Conservation (phyloP, 2,329 filamentous ascomycete genomes). For the Colletotrichum eremochloae region DNA sequence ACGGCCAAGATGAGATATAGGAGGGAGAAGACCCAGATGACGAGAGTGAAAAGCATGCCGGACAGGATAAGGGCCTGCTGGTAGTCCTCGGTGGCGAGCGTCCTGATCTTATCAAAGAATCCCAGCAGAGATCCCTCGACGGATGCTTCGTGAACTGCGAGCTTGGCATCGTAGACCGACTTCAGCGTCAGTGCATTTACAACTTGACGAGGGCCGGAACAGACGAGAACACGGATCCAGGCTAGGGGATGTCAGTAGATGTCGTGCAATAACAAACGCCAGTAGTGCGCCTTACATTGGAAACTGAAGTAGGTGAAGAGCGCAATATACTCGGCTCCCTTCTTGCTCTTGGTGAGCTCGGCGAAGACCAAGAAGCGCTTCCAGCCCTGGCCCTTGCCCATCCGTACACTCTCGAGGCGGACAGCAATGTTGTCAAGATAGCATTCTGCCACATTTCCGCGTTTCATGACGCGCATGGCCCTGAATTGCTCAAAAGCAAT, state of each 20-base stretch:
- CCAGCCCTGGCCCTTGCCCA: conserved; percentile 82
- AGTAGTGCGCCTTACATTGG: conserved; percentile 61
- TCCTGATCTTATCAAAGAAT: conserved; percentile 86
- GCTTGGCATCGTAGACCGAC: conserved; percentile 81
- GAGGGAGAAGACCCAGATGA: conserved; percentile 89
- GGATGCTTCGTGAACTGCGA: conserved; percentile 66
- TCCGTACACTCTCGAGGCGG: conserved; percentile 84
- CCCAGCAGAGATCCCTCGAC: conserved; percentile 76
- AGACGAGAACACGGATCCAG: conserved; percentile 89
- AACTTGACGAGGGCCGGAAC: conserved; percentile 91
- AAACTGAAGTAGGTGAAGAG: conserved; percentile 90
- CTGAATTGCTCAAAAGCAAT: conserved; percentile 84
- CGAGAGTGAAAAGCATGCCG: conserved; percentile 91
- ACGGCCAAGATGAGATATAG: conserved; percentile 81
- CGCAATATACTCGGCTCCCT: conserved; percentile 90
- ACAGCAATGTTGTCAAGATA: conserved; percentile 92
- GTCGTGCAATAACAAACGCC: not conserved
- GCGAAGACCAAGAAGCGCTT: conserved; percentile 93
- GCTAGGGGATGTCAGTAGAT: conserved; percentile 60
- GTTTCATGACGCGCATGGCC: conserved; percentile 83
- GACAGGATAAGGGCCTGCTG: conserved; percentile 86
- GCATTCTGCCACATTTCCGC: conserved; percentile 89
- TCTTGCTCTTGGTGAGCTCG: conserved; percentile 90
- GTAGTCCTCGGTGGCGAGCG: conserved; percentile 79
- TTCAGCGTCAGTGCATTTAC: conserved; percentile 92